These are phyloP conservation scores for Talaromyces marneffei DNA, from an alignment of 2,329 filamentous ascomycete genomes.

Conservation along the genomic window DNA sequence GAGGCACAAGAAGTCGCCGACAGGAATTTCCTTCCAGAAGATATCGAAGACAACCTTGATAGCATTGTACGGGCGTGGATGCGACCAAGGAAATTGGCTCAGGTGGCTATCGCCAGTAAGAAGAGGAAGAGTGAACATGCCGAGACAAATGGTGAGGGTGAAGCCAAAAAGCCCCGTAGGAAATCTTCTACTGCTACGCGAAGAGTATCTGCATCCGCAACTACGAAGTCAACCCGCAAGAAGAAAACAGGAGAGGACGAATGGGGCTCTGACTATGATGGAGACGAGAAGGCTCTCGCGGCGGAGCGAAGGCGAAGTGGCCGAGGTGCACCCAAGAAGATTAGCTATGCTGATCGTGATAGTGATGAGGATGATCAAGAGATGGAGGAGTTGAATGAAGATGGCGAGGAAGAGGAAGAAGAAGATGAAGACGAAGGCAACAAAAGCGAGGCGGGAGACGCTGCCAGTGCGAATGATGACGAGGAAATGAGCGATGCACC, in stretches of 20 bases:
- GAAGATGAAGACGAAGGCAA: constrained; percentile 30
- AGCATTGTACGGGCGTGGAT: constrained; percentile 64
- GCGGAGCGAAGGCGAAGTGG: constrained; percentile 36
- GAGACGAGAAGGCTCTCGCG: constrained; percentile 29
- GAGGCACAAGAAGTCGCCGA: constrained; percentile 79
- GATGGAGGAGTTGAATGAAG: constrained; percentile 35
- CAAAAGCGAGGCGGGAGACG: constrained; percentile 7
- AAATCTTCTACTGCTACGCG: constrained; percentile 26
- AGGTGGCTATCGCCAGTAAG: constrained; percentile 25
- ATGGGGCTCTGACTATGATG: constrained; percentile 40
- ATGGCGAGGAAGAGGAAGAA: constrained; percentile 23
- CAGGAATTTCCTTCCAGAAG: constrained; percentile 75
- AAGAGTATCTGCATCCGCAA: constrained; percentile 27
- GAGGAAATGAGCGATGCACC: constrained; percentile 12
- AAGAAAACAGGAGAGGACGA: constrained; percentile 35
- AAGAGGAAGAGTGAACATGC: constrained; percentile 39
- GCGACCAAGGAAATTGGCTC: constrained; percentile 49
- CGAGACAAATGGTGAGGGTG: constrained; percentile 22
- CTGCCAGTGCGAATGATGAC: neutral
- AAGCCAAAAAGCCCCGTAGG: constrained; percentile 30
- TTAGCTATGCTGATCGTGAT: constrained; percentile 42
- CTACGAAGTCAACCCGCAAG: constrained; percentile 30
- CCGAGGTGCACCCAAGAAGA: constrained; percentile 28
- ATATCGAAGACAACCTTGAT: constrained; percentile 69
- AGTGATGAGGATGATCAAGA: constrained; percentile 42